Base-by-base conservation (phyloP, 805 yeast genomes). In the Candida pseudofarinosa region DNA sequence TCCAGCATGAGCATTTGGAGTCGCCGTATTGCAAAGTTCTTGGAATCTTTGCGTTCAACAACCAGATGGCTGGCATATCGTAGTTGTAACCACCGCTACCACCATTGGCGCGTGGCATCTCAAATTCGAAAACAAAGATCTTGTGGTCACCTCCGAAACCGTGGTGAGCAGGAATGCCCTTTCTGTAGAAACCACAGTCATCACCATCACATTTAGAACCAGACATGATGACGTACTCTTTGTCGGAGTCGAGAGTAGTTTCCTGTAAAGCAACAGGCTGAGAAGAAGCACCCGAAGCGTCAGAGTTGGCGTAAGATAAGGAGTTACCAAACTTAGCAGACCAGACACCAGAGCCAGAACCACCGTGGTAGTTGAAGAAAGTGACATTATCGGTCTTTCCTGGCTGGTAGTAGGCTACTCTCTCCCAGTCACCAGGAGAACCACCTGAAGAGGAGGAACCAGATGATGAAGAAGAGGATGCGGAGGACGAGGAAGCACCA, bases 21-120 rank as follows among this genome's bases (percentile, higher is more conserved):
- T 73, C 72, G 65, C 97, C 97, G 70, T 93, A 93, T 73, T 93
- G 98, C 59, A 83, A 70, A 53, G 97, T 90, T 77, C 99, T 88
- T 70, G 99, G 97, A 60, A 90, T 83, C 75, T 87, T 86, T 49
- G 96, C 96, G 66, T 90, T 90, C 64, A 90, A 80, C 66, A 90
- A 73, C 98, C 98, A 90, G 56, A 90, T 78, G 49, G 99, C 98
- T 53, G 99, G 99, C 98, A 93, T 91, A 67, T 93, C 97, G 59
- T 76, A 76, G 76, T 90, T 89, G 57, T 58, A 63, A 28, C 73
- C 58, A 40, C 72, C 52, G 37, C 75, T 62, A 47, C 76, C 71
- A 30, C 74, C 59, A 38, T 57, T 36, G 52, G 79, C 89, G 46
- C 77, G 60, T 51, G 99, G 99, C 99, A 93, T 93, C 62, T 76